Percentiles rank a stretch among this genome's conserved stretches.
These are phyloP conservation scores for Pichia sp. DNA, from an alignment of 1,139 yeast genomes.

Conservation along the genomic window DNA sequence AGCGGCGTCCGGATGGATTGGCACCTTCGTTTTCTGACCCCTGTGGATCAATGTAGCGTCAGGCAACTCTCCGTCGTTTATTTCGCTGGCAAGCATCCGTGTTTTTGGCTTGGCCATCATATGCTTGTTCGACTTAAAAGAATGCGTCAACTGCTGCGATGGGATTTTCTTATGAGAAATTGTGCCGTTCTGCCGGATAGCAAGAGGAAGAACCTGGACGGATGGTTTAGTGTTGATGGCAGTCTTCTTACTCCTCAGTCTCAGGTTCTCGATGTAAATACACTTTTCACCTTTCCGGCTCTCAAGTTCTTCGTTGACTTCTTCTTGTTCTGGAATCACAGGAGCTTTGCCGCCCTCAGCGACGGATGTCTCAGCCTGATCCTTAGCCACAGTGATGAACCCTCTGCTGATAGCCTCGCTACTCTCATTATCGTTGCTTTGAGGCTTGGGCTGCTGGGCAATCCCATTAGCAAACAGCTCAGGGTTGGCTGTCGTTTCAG, in stretches of 20 bases:
- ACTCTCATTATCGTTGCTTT: neutral
- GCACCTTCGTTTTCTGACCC: constrained; percentile 26
- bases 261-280: constrained; percentile 17
- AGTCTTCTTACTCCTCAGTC: constrained; percentile 12
- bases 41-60: constrained; percentile 31
- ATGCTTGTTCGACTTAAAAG: constrained; percentile 34
- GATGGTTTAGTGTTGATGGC: constrained; percentile 13
- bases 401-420: neutral
- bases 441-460: neutral
- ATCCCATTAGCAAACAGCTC: constrained; percentile 37
- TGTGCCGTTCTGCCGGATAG: constrained; percentile 19
- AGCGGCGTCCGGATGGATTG: constrained; percentile 31
- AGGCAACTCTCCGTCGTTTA: constrained; percentile 56
- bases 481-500: constrained; percentile 31
- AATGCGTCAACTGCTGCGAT: constrained; percentile 22
- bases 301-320: neutral
- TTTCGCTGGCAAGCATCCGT: constrained; percentile 70
- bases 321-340: neutral
- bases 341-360: neutral
- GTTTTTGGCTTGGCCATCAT: constrained; percentile 64
- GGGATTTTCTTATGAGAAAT: constrained; percentile 25
- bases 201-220: constrained; percentile 15
- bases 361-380: neutral
- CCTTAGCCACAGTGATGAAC: neutral
- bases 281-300: constrained; percentile 19